A percentile compares a stretch with the other conserved stretches of the same genome.
Conservation (phyloP, 495 filamentous ascomycete species). For the Glutinoglossum americanum region DNA sequence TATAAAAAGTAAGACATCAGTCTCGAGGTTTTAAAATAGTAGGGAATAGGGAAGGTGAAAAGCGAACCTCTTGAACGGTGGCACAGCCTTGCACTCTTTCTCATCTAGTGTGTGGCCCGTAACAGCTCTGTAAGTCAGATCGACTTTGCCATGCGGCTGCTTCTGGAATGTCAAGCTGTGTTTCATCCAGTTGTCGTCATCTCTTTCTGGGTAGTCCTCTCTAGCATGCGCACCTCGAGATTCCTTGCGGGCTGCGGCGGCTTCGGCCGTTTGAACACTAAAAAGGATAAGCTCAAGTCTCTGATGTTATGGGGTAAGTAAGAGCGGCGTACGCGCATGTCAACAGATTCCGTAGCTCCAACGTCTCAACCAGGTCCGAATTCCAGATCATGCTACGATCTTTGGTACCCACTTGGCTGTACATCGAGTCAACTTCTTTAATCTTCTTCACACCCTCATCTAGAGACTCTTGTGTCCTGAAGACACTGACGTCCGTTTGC, state of each 20-base stretch:
- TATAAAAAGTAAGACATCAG: not conserved
- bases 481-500: slow-evolving; percentile 92
- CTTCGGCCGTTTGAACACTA: slow-evolving; percentile 63
- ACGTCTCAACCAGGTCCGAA: slow-evolving; percentile 84
- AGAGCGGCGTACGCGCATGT: slow-evolving; percentile 63
- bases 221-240: slow-evolving; percentile 85
- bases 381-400: slow-evolving; percentile 99
- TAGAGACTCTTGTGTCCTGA: slow-evolving; percentile 79
- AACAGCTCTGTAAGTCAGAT: slow-evolving; percentile 59
- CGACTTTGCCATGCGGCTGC: slow-evolving; percentile 56
- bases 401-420: slow-evolving; percentile 70
- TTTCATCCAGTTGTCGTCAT: slow-evolving; percentile 96
- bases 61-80: slow-evolving; percentile 45
- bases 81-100: slow-evolving; percentile 71
- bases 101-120: slow-evolving; percentile 63
- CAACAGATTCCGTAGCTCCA: slow-evolving; percentile 79
- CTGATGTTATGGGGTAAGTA: not conserved
- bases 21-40: not conserved
- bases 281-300: not conserved
- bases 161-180: slow-evolving; percentile 90
- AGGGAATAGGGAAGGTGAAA: not conserved
- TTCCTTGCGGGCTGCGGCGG: slow-evolving; percentile 79
- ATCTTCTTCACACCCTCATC: slow-evolving; percentile 75
- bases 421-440: slow-evolving; percentile 57
- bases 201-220: slow-evolving; percentile 84